phyloP scores from a whole-genome alignment of 2,329 filamentous ascomycete species.

The Pyrenophora graminea region DNA sequence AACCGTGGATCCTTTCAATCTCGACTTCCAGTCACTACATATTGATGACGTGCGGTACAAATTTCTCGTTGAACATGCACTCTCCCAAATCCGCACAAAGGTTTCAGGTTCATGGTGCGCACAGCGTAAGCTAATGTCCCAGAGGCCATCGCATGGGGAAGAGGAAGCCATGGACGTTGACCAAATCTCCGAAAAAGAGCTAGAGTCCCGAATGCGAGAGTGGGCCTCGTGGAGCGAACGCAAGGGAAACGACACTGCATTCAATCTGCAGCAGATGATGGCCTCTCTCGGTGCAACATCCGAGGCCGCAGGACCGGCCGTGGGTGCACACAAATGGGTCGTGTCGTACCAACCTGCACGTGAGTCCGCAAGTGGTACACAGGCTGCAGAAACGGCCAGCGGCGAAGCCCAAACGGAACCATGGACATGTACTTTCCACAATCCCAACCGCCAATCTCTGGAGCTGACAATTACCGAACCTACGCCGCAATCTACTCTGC shows the following conservation, averaged over 20 bases:
- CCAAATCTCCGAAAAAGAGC: constrained; percentile 31
- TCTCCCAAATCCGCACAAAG: constrained; percentile 39
- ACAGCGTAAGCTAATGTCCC: constrained; percentile 29
- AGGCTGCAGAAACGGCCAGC: constrained; percentile 10
- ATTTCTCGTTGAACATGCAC: constrained; percentile 45
- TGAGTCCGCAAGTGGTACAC: constrained; percentile 16
- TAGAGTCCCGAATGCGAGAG: constrained; percentile 35
- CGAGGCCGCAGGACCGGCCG: constrained; percentile 25
- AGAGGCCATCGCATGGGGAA: constrained; percentile 19
- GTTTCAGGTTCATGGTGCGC: constrained; percentile 33
- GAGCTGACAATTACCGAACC: constrained; percentile 28
- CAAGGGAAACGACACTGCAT: constrained; percentile 30
- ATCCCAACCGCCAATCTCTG: constrained; percentile 30
- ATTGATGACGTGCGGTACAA: constrained; percentile 32
- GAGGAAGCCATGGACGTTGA: constrained; percentile 22
- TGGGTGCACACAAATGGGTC: constrained; percentile 28
- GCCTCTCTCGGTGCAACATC: constrained; percentile 34
- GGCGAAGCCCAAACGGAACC: constrained; percentile 20
- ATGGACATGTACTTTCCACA: constrained; percentile 39
- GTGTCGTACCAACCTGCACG: constrained; percentile 31
- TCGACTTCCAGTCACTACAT: constrained; percentile 8
- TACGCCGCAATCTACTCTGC: constrained; percentile 4
- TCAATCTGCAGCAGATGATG: constrained; percentile 44
- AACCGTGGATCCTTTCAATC: neutral
- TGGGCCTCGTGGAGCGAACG: constrained; percentile 32